phyloP scores from a whole-genome alignment of 257 asterid species.

The Solanum pinnatisectum region DNA sequence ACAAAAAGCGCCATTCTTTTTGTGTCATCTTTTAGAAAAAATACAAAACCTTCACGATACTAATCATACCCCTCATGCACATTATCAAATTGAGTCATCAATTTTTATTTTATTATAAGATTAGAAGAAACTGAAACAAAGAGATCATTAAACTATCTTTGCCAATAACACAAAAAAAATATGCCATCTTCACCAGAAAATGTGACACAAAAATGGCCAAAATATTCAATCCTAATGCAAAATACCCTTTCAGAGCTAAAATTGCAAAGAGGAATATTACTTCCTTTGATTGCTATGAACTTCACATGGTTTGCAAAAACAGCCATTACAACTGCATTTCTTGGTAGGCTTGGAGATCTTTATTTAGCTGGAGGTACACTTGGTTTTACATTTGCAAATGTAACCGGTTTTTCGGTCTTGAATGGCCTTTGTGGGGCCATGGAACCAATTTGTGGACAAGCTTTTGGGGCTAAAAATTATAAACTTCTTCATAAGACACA shows the following conservation, averaged over 20 bases:
- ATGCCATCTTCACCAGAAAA: not conserved
- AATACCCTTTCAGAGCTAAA: slow-evolving; percentile 42
- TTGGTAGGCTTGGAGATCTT: slow-evolving; percentile 68
- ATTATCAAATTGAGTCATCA: not conserved
- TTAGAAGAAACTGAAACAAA: not conserved
- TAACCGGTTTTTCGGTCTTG: slow-evolving; percentile 65
- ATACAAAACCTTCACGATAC: slow-evolving; percentile 27
- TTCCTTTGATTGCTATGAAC: slow-evolving; percentile 58
- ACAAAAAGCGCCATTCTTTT: slow-evolving; percentile 1
- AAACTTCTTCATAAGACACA: slow-evolving; percentile 77
- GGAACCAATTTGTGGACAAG: slow-evolving; percentile 97
- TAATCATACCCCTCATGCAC: slow-evolving; percentile 9
- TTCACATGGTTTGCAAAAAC: slow-evolving; percentile 73
- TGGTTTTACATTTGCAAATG: slow-evolving; percentile 72
- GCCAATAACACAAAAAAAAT: not conserved
- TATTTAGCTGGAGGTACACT: slow-evolving; percentile 69
- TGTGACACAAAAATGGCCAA: slow-evolving; percentile 11
- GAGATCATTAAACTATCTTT: not conserved
- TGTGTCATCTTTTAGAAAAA: not conserved
- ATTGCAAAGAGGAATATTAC: slow-evolving; percentile 42
- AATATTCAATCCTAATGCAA: not conserved
- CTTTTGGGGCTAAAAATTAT: slow-evolving; percentile 68
- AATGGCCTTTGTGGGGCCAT: slow-evolving; percentile 73
- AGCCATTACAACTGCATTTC: slow-evolving; percentile 64
- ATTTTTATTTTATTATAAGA: not conserved